These are phyloP conservation scores for Epichloe elymi DNA, from an alignment of 2,329 filamentous ascomycete genomes.

Conservation along the genomic window DNA sequence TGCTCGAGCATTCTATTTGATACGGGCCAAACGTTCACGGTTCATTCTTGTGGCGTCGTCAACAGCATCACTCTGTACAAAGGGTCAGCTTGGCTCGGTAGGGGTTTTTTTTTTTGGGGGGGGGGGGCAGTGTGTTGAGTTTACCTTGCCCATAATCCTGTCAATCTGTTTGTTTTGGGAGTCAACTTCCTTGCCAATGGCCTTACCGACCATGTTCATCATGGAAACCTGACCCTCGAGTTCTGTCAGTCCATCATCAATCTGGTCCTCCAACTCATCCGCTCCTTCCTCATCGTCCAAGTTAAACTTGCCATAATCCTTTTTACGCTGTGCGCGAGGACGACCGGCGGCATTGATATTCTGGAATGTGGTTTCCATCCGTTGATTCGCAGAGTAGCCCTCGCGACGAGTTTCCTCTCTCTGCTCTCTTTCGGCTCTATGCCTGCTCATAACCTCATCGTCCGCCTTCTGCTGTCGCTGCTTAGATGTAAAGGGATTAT, in stretches of 20 bases:
- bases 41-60: constrained; percentile 74
- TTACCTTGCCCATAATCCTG: constrained; percentile 64
- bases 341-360: constrained; percentile 21
- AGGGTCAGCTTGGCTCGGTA: constrained; percentile 14
- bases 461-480: constrained; percentile 52
- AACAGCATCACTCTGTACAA: constrained; percentile 61
- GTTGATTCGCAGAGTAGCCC: constrained; percentile 36
- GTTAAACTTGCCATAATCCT: constrained; percentile 51
- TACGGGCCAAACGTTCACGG: constrained; percentile 55
- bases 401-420: constrained; percentile 47
- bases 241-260: constrained; percentile 48
- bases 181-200: constrained; percentile 63
- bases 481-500: constrained; percentile 63
- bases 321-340: constrained; percentile 23
- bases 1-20: constrained; percentile 22
- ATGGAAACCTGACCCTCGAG: constrained; percentile 58
- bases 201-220: constrained; percentile 59
- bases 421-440: constrained; percentile 51
- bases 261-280: constrained; percentile 33
- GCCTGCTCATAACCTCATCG: constrained; percentile 54
- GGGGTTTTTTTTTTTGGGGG: neutral
- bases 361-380: constrained; percentile 38
- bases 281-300: constrained; percentile 51
- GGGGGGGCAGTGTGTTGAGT: constrained; percentile 9
- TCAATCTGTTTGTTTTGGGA: constrained; percentile 64